phyloP scores from a whole-genome alignment of 2,329 filamentous ascomycete genomes.

The Albophoma yamanashiensis region DNA sequence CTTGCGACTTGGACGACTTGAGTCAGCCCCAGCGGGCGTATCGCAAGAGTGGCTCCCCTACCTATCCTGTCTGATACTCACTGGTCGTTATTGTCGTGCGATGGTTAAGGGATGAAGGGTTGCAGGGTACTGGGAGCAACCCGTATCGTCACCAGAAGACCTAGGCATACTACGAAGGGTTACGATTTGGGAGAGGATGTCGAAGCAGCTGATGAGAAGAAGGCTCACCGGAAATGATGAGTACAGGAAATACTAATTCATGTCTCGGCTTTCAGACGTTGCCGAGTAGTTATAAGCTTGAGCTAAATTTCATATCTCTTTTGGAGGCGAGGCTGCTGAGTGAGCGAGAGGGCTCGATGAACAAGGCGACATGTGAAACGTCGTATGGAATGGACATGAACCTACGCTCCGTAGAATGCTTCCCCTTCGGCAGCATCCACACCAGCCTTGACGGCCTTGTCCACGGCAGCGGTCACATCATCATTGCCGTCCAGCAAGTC shows the following conservation, averaged over 20 bases:
- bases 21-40: neutral
- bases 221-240: neutral
- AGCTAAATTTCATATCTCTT: rapidly evolving
- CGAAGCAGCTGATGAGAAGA: neutral
- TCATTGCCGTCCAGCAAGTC: constrained; percentile 45
- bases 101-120: too few species aligned
- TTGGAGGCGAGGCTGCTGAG: neutral
- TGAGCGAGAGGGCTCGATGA: neutral
- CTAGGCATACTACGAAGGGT: too few species aligned
- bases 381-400: neutral
- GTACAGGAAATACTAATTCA: neutral
- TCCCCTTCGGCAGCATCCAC: constrained; percentile 45
- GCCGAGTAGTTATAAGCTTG: neutral
- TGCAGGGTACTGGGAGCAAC: neutral
- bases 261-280: neutral
- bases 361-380: too few species aligned
- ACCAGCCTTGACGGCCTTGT: constrained; percentile 35
- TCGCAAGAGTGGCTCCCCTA: neutral
- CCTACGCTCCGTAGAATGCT: constrained; percentile 16
- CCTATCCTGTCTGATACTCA: neutral
- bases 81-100: neutral
- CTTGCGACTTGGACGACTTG: constrained; percentile 4
- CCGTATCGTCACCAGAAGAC: neutral
- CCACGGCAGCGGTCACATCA: constrained; percentile 34
- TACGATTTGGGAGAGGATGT: neutral